phyloP scores from a whole-genome alignment of 1,139 yeast species.

The Blastobotrys petasosporus region DNA sequence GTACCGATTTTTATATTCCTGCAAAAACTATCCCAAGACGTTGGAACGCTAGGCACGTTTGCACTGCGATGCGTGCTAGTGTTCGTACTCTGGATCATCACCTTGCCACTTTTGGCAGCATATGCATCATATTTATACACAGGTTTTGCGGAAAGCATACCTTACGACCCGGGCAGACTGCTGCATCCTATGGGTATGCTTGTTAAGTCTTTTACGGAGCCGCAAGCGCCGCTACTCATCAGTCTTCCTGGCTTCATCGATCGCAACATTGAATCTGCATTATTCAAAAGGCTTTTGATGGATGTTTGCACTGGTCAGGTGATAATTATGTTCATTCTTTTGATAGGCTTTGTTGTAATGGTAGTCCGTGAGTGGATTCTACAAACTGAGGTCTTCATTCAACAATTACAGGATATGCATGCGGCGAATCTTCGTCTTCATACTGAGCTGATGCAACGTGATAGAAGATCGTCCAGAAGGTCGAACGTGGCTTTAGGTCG shows the following conservation, averaged over 20 bases:
- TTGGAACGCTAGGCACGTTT: slow-evolving; percentile 12
- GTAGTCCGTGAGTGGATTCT: slow-evolving; percentile 37
- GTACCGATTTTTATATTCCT: slow-evolving; percentile 49
- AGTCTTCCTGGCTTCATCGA: slow-evolving; percentile 5
- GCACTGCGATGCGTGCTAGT: slow-evolving; percentile 18
- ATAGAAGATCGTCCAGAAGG: too few relatives aligned
- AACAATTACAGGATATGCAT: slow-evolving; percentile 13
- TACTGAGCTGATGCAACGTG: too few relatives aligned
- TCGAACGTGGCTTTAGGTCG: too few relatives aligned
- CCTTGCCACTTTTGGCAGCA: slow-evolving; percentile 21
- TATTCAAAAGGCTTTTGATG: slow-evolving; percentile 9
- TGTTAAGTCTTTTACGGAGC: slow-evolving; percentile 1
- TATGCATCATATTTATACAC: slow-evolving; percentile 19
- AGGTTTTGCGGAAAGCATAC: slow-evolving; percentile 22
- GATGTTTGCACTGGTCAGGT: slow-evolving; percentile 31
- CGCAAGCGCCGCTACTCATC: slow-evolving; percentile 1
- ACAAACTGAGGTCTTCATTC: slow-evolving; percentile 25
- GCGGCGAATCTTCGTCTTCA: too few relatives aligned
- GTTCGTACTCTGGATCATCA: slow-evolving; percentile 21
- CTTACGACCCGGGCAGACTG: slow-evolving; percentile 13
- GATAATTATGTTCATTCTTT: slow-evolving; percentile 25
- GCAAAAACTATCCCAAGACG: slow-evolving; percentile 26
- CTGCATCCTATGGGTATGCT: slow-evolving; percentile 4
- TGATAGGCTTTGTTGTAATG: slow-evolving; percentile 28
- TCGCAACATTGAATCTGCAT: background rate